Evolutionary conservation across 495 filamentous ascomycete genomes (phyloP).

Genomic region (Aspergillus conjunctus): DNA sequence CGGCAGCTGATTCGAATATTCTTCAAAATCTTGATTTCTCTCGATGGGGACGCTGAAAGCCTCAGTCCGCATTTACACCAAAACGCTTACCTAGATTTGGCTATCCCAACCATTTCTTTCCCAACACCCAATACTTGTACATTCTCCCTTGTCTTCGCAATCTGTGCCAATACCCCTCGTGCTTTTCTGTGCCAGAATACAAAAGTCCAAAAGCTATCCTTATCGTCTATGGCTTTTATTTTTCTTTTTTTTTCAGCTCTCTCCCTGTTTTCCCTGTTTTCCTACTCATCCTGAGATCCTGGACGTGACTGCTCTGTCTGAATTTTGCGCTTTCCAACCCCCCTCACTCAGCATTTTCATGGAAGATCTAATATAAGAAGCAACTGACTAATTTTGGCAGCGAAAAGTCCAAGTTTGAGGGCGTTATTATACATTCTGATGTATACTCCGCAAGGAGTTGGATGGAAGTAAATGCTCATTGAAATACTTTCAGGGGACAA

Average conservation of each 20-base stretch:
- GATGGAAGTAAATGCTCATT: not conserved
- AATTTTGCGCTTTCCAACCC: not conserved
- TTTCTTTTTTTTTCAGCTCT: not conserved
- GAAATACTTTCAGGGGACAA: not conserved
- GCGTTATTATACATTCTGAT: not conserved
- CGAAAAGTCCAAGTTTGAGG: not conserved
- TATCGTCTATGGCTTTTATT: not conserved
- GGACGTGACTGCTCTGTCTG: not conserved
- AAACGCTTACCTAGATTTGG: not conserved
- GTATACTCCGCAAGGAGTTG: not conserved
- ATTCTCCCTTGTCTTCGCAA: not conserved
- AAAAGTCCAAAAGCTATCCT: slow-evolving; percentile 1
- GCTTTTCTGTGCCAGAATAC: not conserved
- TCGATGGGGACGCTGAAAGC: slow-evolving; percentile 42
- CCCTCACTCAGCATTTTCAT: not conserved
- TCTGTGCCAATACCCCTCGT: slow-evolving; percentile 1
- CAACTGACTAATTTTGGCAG: not conserved
- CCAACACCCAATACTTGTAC: not conserved
- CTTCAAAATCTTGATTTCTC: slow-evolving; percentile 49
- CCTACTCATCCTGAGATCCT: not conserved
- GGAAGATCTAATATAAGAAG: not conserved
- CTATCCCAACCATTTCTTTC: not conserved
- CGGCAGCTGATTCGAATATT: slow-evolving; percentile 42
- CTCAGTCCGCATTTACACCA: not conserved
- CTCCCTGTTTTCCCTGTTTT: not conserved